These are phyloP conservation scores for Waitea zeae DNA, from an alignment of 1,284 basidiomycete species.

Conservation along the genomic window DNA sequence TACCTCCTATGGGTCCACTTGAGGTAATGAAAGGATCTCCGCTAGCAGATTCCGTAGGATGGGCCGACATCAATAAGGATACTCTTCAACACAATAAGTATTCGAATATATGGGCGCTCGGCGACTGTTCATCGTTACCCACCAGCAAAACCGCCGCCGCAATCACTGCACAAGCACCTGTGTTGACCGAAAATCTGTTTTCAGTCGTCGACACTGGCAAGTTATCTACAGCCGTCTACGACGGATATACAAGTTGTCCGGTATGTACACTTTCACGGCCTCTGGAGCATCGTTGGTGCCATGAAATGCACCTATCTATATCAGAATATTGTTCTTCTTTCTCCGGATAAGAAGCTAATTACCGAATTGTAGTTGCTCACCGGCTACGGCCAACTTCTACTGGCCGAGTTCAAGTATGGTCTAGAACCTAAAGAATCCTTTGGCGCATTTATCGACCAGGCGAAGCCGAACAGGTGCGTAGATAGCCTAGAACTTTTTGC, in stretches of 20 bases:
- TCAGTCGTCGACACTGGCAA: conserved; percentile 58
- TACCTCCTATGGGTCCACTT: conserved; percentile 83
- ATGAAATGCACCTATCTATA: neutral
- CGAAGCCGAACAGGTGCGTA: conserved; percentile 38
- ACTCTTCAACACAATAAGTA: conserved; percentile 78
- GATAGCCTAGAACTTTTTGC: conserved; percentile 3
- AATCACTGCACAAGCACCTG: conserved; percentile 83
- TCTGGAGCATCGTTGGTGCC: no score
- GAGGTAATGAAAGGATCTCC: conserved; percentile 70
- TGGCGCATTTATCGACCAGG: conserved; percentile 51
- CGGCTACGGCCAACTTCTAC: conserved; percentile 73
- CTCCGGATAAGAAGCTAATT: no score
- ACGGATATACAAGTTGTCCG: conserved; percentile 77
- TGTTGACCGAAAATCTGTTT: conserved; percentile 81
- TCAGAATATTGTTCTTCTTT: neutral
- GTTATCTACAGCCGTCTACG: conserved; percentile 49
- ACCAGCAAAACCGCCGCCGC: conserved; percentile 96
- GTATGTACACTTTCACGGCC: no score
- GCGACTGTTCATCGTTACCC: conserved; percentile 82
- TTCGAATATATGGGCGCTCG: conserved; percentile 77
- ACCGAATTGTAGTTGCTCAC: conserved; percentile 74
- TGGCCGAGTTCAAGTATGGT: conserved; percentile 87
- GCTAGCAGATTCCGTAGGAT: conserved; percentile 69
- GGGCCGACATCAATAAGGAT: conserved; percentile 72
- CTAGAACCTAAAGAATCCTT: conserved; percentile 80